phyloP scores from a whole-genome alignment of 2,329 filamentous ascomycete species.

The Pseudogymnoascus sp. region DNA sequence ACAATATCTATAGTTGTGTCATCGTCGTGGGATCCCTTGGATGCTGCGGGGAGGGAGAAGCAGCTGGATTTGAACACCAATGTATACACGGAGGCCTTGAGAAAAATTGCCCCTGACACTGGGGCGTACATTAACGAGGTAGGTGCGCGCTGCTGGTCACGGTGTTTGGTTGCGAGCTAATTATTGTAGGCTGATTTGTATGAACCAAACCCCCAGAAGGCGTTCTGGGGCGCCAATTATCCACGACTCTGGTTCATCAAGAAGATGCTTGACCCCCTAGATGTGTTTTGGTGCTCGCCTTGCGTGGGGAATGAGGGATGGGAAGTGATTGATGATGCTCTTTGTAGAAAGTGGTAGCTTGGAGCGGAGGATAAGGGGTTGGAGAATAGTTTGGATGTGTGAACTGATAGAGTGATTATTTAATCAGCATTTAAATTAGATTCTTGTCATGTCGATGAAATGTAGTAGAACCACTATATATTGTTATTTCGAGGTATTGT shows the following conservation, averaged over 20 bases:
- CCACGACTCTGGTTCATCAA: conserved; percentile 39
- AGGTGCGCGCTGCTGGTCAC: conserved; percentile 26
- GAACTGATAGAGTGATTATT: too few relatives aligned
- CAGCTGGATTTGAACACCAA: conserved; percentile 16
- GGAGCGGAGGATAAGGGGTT: not conserved
- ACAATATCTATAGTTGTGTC: conserved; percentile 13
- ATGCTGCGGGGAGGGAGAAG: conserved; percentile 11
- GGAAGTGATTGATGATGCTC: conserved; percentile 17
- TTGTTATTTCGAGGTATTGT: too few relatives aligned
- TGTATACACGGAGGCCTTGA: conserved; percentile 16
- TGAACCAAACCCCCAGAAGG: conserved; percentile 33
- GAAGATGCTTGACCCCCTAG: conserved; percentile 38
- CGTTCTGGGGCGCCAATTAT: conserved; percentile 35
- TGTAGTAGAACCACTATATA: too few relatives aligned
- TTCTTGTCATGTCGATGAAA: too few relatives aligned
- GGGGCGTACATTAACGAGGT: conserved; percentile 26
- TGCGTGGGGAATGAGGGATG: conserved; percentile 43
- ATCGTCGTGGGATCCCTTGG: conserved; percentile 16
- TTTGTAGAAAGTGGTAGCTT: conserved; percentile 13
- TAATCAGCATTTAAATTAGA: too few relatives aligned
- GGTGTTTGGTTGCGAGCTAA: conserved; percentile 29
- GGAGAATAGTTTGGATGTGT: too few relatives aligned
- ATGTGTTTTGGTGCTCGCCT: conserved; percentile 43
- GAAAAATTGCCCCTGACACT: conserved; percentile 22
- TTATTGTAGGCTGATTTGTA: conserved; percentile 42